Conservation (phyloP, 257 asterid species). For the Plectranthus barbatus region DNA sequence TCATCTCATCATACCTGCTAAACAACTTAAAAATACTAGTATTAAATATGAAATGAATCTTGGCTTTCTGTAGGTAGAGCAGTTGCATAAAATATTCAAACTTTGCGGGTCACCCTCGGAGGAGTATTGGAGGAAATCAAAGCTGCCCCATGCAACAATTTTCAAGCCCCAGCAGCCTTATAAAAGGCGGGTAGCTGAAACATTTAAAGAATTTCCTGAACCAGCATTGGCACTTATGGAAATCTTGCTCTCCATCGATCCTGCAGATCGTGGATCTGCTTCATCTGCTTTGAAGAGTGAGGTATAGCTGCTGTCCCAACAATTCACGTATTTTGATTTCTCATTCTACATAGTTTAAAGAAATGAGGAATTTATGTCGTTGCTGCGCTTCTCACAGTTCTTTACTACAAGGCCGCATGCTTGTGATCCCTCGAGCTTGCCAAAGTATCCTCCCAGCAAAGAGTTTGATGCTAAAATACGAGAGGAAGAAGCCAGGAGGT, state of each 20-base stretch:
- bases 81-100: conserved; percentile 91
- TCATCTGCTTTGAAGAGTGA: conserved; percentile 81
- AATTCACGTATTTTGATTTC: background rate
- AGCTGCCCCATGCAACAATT: conserved; percentile 88
- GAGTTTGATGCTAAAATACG: conserved; percentile 93
- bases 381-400: conserved; percentile 40
- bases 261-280: conserved; percentile 86
- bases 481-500: conserved; percentile 97
- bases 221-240: conserved; percentile 79
- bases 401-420: conserved; percentile 75
- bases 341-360: background rate
- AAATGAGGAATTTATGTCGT: conserved; percentile 12
- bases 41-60: background rate
- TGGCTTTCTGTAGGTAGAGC: conserved; percentile 65
- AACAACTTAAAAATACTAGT: background rate
- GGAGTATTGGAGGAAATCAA: conserved; percentile 93
- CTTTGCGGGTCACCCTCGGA: conserved; percentile 97
- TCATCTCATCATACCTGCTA: background rate
- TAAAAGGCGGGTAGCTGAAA: conserved; percentile 72
- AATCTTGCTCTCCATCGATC: conserved; percentile 73
- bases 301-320: conserved; percentile 35
- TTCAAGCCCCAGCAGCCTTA: conserved; percentile 97
- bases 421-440: conserved; percentile 89
- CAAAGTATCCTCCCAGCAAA: conserved; percentile 93
- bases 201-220: conserved; percentile 75